Conservation (phyloP, 192 early-diverging fungal species). For the Umbelopsis vinacea region DNA sequence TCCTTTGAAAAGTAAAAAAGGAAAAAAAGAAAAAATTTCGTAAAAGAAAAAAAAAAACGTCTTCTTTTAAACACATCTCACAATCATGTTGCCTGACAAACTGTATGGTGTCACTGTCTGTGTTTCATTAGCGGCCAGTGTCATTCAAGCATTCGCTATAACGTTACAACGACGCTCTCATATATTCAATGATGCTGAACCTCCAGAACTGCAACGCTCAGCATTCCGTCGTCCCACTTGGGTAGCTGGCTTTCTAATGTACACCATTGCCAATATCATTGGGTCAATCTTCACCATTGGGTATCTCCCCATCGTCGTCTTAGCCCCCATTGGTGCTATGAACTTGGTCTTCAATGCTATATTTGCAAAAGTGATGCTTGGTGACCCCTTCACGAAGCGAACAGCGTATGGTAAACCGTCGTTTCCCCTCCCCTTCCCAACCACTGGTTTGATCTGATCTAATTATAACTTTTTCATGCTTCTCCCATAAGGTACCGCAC, state of each 20-base stretch:
- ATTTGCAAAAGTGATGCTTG: constrained; percentile 69
- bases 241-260: constrained; percentile 72
- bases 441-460: not conserved
- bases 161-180: constrained; percentile 75
- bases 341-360: constrained; percentile 79
- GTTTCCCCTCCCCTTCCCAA: not conserved
- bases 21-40: no score
- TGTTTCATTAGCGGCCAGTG: constrained; percentile 58
- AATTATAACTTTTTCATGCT: not conserved
- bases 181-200: constrained; percentile 47
- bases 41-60: no score
- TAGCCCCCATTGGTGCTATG: constrained; percentile 77
- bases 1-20: no score
- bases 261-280: constrained; percentile 70
- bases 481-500: constrained; percentile 59
- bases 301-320: constrained; percentile 76
- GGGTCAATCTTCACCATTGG: constrained; percentile 75
- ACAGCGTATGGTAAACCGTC: constrained; percentile 52
- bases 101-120: constrained; percentile 59
- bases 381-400: constrained; percentile 66
- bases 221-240: constrained; percentile 63
- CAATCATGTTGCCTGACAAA: not conserved
- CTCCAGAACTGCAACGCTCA: constrained; percentile 46
- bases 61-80: no score
- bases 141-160: constrained; percentile 75